These are phyloP conservation scores for Fomitopsis schrenkii DNA, from an alignment of 1,284 basidiomycete genomes.

Conservation along the genomic window DNA sequence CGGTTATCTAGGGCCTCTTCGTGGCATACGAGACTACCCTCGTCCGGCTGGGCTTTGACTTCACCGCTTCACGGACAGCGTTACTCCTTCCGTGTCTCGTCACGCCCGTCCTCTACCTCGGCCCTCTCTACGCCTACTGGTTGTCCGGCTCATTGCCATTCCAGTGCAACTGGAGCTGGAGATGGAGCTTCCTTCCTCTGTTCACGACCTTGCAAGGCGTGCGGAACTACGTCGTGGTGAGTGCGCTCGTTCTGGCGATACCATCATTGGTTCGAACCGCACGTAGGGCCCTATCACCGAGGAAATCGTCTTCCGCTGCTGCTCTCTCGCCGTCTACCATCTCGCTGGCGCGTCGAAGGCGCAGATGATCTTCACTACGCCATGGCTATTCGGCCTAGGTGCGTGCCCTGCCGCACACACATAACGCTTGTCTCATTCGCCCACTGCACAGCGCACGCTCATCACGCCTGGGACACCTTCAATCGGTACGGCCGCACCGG, in stretches of 20 bases:
- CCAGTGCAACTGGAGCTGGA: constrained; percentile 50
- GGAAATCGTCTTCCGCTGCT: constrained; percentile 89
- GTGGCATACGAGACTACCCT: constrained; percentile 17
- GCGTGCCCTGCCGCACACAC: constrained; percentile 19
- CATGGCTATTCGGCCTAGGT: constrained; percentile 89
- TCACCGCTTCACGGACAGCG: constrained; percentile 14
- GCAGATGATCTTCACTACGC: constrained; percentile 75
- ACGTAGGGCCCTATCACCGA: constrained; percentile 85
- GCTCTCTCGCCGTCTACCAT: constrained; percentile 72
- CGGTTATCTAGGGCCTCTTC: constrained; percentile 2
- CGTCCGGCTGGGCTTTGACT: constrained; percentile 26
- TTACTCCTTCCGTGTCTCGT: constrained; percentile 57
- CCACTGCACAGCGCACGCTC: constrained; percentile 69
- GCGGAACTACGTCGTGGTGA: constrained; percentile 77
- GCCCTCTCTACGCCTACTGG: constrained; percentile 71
- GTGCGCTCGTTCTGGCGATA: constrained; percentile 26
- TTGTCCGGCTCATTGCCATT: constrained; percentile 58
- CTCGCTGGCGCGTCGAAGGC: constrained; percentile 54
- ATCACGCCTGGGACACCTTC: constrained; percentile 88
- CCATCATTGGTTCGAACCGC: not conserved
- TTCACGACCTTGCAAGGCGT: constrained; percentile 54
- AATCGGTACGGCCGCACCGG: constrained; percentile 62
- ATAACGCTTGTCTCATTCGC: not conserved
- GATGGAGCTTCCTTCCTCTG: constrained; percentile 34
- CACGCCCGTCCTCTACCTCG: constrained; percentile 77